Evolutionary conservation across 371 early-diverging fungal genomes (phyloP), one percentile per base, ranked within the genome.

Genomic region (Mucor mucedo): DNA sequence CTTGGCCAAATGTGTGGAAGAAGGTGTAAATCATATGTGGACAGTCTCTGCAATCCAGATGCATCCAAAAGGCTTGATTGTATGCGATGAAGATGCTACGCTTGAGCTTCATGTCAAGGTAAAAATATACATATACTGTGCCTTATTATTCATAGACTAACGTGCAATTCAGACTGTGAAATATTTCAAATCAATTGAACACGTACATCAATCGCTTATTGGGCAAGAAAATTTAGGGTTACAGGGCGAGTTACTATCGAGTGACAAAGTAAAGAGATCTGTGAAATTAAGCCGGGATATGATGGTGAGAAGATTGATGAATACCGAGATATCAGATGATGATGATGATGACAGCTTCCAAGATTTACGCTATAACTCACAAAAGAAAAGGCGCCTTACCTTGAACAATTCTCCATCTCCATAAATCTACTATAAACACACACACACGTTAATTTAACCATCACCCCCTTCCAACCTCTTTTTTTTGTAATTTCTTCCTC

Each of bases 21-120:
- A 91, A 50, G 87, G 87, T 2, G 91, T 93, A 52, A 93, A 93
- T 77, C 93, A 93, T 77, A 93, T 93, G 95, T 93, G 93, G 93
- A 94, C 95, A 8, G 92, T 94, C 55, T 92, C 92, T 21, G 93
- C 92, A n/a, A 87, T 94, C 59, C 95, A 94, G 73, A 76, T 91
- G 67, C 95, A 94, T 62, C 93, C 93, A 41, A 89, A 90, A 56
- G 91, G 92, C n/a, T 81, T 94, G 78, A 84, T 94, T 73, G 92
- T 93, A 27, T 93, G 94, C 68, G 95, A 94, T 74, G 95, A 94
- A 76, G 95, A 94, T 66, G 92, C 95, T 14, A 93, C 94, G 1
- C 73, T 93, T 41, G 95, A 94, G 72, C 81, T 94, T 39, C 93
- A 94, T 60, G 95, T 94, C 63, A 94, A 94, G 75, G 80, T 76